Evolutionary conservation across 306 rosid genomes (phyloP).

Genomic region (Quercus rubra): DNA sequence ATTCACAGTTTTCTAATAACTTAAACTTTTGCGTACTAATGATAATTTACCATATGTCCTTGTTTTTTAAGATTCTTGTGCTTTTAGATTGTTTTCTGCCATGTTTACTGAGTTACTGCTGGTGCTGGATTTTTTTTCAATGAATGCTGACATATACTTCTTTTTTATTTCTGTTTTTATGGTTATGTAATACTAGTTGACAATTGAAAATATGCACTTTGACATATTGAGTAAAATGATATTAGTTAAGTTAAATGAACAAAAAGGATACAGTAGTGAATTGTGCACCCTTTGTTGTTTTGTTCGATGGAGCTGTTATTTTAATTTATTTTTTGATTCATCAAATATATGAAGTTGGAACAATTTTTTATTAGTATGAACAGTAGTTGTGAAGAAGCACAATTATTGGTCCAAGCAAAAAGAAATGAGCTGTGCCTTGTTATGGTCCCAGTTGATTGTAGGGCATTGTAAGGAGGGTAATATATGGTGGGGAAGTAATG

Average conservation of each 20-base stretch:
- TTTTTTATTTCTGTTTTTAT: background rate
- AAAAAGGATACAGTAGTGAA: too few relatives aligned
- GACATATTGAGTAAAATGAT: background rate
- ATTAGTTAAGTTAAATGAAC: too few relatives aligned
- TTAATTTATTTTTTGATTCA: too few relatives aligned
- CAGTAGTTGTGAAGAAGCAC: background rate
- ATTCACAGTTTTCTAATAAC: too few relatives aligned
- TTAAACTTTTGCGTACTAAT: too few relatives aligned
- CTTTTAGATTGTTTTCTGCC: background rate
- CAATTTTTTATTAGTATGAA: background rate
- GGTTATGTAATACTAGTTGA: background rate
- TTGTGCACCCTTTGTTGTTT: too few relatives aligned
- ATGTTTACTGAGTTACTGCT: background rate
- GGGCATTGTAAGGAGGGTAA: background rate
- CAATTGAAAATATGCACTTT: background rate
- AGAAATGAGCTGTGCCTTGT: background rate
- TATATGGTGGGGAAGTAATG: background rate
- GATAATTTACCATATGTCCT: too few relatives aligned
- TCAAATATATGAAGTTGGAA: too few relatives aligned
- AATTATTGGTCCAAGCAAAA: background rate
- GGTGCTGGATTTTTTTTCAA: too few relatives aligned
- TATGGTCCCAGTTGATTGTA: background rate
- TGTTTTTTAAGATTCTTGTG: background rate
- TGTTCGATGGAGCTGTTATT: too few relatives aligned
- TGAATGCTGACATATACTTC: background rate